These are phyloP conservation scores for Moricandia arvensis DNA, from an alignment of 345 rosid species.

Conservation along the genomic window DNA sequence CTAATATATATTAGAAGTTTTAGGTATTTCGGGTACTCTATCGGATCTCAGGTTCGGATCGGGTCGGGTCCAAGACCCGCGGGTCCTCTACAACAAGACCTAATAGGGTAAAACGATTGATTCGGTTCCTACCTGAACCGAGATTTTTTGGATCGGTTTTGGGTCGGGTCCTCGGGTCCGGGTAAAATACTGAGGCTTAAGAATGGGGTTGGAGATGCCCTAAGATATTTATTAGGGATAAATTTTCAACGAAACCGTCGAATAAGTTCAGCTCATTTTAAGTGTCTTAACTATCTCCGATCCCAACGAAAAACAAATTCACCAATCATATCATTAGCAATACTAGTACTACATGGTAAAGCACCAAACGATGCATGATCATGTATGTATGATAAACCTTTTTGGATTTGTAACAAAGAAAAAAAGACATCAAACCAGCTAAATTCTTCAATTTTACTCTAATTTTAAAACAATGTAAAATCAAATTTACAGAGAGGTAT, in stretches of 20 bases:
- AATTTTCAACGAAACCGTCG: neutral
- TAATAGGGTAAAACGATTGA: too few relatives aligned
- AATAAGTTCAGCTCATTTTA: neutral
- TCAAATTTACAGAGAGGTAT: neutral
- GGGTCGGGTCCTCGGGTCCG: too few relatives aligned
- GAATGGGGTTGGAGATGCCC: too few relatives aligned
- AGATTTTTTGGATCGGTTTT: too few relatives aligned
- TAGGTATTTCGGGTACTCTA: too few relatives aligned
- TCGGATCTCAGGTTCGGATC: too few relatives aligned
- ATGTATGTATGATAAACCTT: neutral
- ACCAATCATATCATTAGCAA: neutral
- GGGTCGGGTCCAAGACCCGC: too few relatives aligned
- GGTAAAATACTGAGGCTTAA: too few relatives aligned
- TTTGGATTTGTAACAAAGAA: neutral
- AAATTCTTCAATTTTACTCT: neutral
- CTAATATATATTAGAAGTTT: too few relatives aligned
- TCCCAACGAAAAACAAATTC: conserved; percentile 1
- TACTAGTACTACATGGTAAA: neutral
- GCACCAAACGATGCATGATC: neutral
- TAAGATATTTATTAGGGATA: neutral
- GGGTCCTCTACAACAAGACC: too few relatives aligned
- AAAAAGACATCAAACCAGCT: neutral
- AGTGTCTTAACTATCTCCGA: neutral
- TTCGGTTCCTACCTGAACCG: too few relatives aligned
- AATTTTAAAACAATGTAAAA: neutral